Evolutionary conservation across 2,329 filamentous ascomycete genomes (phyloP).

Genomic region (Ophioceras dolichostomum): DNA sequence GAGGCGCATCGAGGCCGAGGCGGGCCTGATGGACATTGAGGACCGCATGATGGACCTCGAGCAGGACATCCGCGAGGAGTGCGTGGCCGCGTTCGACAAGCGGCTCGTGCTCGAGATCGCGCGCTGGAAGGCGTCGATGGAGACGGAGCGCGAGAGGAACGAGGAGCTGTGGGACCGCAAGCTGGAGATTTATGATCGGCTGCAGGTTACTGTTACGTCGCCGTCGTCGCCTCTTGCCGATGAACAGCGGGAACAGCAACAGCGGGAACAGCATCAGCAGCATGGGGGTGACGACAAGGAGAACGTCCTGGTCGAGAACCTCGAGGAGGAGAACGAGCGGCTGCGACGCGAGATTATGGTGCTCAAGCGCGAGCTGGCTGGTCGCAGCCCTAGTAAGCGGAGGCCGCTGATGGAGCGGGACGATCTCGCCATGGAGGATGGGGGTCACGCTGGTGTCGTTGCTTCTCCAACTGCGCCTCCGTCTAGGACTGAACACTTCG

Average conservation of each 20-base stretch:
- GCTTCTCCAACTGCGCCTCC: slow-evolving; percentile 7
- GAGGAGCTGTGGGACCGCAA: slow-evolving; percentile 86
- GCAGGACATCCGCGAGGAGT: slow-evolving; percentile 77
- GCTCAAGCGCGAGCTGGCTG: slow-evolving; percentile 52
- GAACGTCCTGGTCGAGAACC: slow-evolving; percentile 47
- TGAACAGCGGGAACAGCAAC: slow-evolving; percentile 20
- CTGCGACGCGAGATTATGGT: slow-evolving; percentile 52
- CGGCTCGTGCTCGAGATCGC: slow-evolving; percentile 62
- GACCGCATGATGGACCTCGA: slow-evolving; percentile 59
- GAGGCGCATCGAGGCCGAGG: slow-evolving; percentile 58
- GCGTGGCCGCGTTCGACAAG: slow-evolving; percentile 74
- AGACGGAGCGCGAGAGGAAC: slow-evolving; percentile 64
- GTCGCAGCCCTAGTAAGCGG: slow-evolving; percentile 51
- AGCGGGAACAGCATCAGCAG: slow-evolving; percentile 10
- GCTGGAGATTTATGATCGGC: slow-evolving; percentile 44
- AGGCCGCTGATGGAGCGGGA: slow-evolving; percentile 41
- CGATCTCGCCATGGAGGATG: slow-evolving; percentile 21
- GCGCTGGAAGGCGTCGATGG: slow-evolving; percentile 70
- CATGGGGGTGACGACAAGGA: slow-evolving; percentile 40
- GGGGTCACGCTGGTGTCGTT: no score
- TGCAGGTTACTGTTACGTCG: slow-evolving; percentile 4
- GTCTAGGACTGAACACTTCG: slow-evolving; percentile 2
- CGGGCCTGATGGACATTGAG: slow-evolving; percentile 58
- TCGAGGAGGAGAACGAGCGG: slow-evolving; percentile 60
- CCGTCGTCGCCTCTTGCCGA: slow-evolving; percentile 7